Conservation (phyloP, 345 rosid species). For the Syzygium aqueum region DNA sequence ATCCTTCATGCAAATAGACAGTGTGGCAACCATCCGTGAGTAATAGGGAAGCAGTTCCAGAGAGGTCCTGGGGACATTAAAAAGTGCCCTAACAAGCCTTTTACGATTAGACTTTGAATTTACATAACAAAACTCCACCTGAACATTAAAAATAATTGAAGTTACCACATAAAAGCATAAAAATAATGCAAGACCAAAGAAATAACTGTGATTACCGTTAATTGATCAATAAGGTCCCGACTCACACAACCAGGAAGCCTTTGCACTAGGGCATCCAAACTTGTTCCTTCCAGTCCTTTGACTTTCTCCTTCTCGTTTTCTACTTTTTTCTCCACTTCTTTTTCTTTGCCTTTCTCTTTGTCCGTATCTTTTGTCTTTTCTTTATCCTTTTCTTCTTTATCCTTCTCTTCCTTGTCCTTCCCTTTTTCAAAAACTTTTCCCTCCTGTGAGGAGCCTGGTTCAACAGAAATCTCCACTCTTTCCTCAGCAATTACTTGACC, state of each 20-base stretch:
- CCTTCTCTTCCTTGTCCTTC: constrained; percentile 78
- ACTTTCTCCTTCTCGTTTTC: constrained; percentile 87
- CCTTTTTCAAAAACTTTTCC: constrained; percentile 53
- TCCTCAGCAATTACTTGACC: constrained; percentile 42
- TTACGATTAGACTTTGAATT: constrained; percentile 94
- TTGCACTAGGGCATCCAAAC: constrained; percentile 84
- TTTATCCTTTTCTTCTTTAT: constrained; percentile 42
- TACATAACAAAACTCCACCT: constrained; percentile 97
- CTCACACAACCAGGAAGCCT: constrained; percentile 94
- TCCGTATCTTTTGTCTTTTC: constrained; percentile 19
- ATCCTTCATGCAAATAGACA: constrained; percentile 96
- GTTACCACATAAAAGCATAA: not conserved
- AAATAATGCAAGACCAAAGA: not conserved
- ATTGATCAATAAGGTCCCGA: constrained; percentile 98
- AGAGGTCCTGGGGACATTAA: constrained; percentile 96
- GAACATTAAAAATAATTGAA: constrained; percentile 9
- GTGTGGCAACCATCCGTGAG: constrained; percentile 93
- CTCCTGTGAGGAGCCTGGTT: constrained; percentile 48
- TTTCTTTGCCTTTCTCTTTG: constrained; percentile 83
- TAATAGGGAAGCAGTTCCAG: constrained; percentile 92
- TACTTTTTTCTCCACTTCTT: constrained; percentile 61
- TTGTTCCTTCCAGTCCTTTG: constrained; percentile 83
- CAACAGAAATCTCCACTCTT: constrained; percentile 45
- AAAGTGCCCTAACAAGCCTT: constrained; percentile 89
- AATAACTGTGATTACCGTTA: constrained; percentile 54